phyloP scores from a whole-genome alignment of 2,329 filamentous ascomycete genomes.

The Fusarium sp. region DNA sequence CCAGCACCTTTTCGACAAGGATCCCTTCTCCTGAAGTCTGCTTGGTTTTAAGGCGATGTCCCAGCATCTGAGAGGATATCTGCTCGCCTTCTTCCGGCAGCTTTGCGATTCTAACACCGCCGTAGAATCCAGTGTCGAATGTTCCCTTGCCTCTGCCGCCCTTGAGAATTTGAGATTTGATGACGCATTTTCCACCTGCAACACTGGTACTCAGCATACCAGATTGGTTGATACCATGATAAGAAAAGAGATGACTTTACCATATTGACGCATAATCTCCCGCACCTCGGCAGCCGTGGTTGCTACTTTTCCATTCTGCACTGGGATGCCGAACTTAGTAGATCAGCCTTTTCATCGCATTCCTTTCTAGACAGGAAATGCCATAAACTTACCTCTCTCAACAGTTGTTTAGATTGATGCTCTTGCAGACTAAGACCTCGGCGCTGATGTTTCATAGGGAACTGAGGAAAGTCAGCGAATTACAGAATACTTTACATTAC shows the following conservation, averaged over 20 bases:
- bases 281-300: neutral
- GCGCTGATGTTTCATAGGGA: neutral
- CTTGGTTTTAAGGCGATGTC: neutral
- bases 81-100: neutral
- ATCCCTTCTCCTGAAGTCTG: neutral
- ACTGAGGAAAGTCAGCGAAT: neutral
- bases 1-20: neutral
- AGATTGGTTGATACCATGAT: neutral
- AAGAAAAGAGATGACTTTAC: neutral
- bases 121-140: neutral
- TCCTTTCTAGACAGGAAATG: neutral
- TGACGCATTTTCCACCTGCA: neutral
- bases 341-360: accelerated
- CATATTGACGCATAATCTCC: neutral
- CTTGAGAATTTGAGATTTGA: neutral
- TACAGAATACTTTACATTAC: accelerated
- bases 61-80: neutral
- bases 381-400: neutral
- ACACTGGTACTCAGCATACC: neutral
- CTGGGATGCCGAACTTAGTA: neutral
- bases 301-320: neutral
- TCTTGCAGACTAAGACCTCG: neutral
- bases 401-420: neutral
- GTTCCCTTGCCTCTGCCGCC: neutral
- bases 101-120: neutral